Percentiles rank a stretch among this genome's conserved stretches.
Conservation (phyloP, 164 flowering plant genomes). For the Amborella trichopoda region DNA sequence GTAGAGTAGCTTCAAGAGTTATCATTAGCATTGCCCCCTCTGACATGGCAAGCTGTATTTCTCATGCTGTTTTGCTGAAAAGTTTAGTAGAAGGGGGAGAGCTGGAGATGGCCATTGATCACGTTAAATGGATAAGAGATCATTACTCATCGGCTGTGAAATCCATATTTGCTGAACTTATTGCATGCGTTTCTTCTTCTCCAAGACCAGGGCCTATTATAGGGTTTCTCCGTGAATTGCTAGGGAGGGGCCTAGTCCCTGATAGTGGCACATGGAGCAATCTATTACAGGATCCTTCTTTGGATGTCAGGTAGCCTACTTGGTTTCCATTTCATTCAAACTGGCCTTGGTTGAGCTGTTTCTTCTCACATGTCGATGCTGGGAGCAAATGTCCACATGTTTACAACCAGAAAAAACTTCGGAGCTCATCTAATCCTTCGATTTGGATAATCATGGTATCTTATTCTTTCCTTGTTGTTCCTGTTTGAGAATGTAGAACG, state of each 20-base stretch:
- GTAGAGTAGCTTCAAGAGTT: conserved; percentile 36
- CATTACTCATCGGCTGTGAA: conserved; percentile 27
- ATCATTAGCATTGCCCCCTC: conserved; percentile 17
- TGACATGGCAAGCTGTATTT: conserved; percentile 15
- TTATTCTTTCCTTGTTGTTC: too few species aligned
- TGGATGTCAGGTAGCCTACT: too few species aligned
- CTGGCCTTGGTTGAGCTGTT: too few species aligned
- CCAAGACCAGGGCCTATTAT: conserved; percentile 28
- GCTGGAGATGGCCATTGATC: conserved; percentile 36
- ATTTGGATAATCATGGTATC: too few species aligned
- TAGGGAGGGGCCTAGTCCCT: conserved; percentile 10
- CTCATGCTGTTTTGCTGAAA: conserved; percentile 50
- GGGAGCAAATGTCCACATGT: too few species aligned
- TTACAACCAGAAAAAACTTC: too few species aligned
- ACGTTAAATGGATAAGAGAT: conserved; percentile 33
- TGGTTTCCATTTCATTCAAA: too few species aligned
- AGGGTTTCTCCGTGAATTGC: conserved; percentile 27
- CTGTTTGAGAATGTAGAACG: too few species aligned
- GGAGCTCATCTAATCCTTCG: too few species aligned
- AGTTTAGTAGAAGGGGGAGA: conserved; percentile 49
- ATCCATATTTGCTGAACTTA: conserved; percentile 34
- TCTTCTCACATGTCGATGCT: too few species aligned
- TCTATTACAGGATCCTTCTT: conserved; percentile 4
- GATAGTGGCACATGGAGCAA: conserved; percentile 12
- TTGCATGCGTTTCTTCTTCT: conserved; percentile 42